Conservation (phyloP, 306 rosid genomes). For the Prunus persica region DNA sequence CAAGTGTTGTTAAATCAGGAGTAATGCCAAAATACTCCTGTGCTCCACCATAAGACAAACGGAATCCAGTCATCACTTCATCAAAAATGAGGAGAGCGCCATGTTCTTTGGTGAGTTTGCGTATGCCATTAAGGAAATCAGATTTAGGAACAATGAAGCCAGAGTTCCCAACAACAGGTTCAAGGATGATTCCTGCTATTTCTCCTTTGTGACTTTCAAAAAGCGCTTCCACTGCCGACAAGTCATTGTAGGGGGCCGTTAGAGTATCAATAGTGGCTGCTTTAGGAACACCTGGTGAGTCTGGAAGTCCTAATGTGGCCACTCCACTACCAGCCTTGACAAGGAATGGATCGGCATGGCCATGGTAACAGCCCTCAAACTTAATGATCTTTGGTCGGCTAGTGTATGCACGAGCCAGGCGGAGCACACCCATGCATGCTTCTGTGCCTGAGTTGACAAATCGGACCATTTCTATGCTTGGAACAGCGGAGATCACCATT, state of each 20-base stretch:
- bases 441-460: constrained; percentile 97
- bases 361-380: constrained; percentile 98
- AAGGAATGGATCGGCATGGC: constrained; percentile 96
- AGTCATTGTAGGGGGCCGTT: constrained; percentile 70
- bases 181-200: constrained; percentile 74
- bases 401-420: constrained; percentile 83
- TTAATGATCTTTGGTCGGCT: constrained; percentile 69
- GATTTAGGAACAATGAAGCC: constrained; percentile 76
- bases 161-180: constrained; percentile 94
- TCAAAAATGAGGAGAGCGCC: constrained; percentile 75
- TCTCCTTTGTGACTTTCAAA: constrained; percentile 64
- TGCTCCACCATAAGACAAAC: constrained; percentile 91
- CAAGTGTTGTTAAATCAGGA: constrained; percentile 80
- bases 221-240: constrained; percentile 65
- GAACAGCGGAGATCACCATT: constrained; percentile 85
- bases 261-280: constrained; percentile 89
- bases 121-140: constrained; percentile 61
- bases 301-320: constrained; percentile 95
- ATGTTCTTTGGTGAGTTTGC: constrained; percentile 68
- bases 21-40: constrained; percentile 86
- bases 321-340: constrained; percentile 97
- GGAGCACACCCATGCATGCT: constrained; percentile 96
- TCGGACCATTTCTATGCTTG: constrained; percentile 93
- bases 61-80: constrained; percentile 97
- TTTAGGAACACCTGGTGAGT: constrained; percentile 93